Conservation (phyloP, 2,329 filamentous ascomycete species). For the Coleophoma eucalyptorum region DNA sequence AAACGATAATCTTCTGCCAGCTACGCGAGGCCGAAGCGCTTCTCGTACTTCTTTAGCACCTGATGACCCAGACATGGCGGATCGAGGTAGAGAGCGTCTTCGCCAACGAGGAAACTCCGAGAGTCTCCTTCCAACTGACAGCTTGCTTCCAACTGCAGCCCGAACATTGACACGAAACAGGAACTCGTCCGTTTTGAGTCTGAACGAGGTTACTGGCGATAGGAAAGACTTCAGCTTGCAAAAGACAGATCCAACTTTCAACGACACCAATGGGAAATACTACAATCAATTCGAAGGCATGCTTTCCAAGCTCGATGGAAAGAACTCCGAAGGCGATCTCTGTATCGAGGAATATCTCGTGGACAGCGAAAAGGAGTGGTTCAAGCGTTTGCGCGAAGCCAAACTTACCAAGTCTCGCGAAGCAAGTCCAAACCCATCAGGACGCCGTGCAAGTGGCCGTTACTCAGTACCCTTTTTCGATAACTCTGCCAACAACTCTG, state of each 20-base stretch:
- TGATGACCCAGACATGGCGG: not conserved
- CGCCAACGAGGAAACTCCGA: not conserved
- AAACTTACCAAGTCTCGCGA: constrained; percentile 42
- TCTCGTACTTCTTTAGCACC: not conserved
- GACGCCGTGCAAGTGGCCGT: not conserved
- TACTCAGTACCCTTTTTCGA: not conserved
- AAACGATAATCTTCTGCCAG: not conserved
- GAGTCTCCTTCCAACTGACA: not conserved
- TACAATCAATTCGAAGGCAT: constrained; percentile 52
- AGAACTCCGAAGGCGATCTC: constrained; percentile 51
- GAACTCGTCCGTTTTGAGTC: constrained; percentile 44
- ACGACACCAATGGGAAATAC: constrained; percentile 57
- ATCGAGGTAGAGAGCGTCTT: not conserved
- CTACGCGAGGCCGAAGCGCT: not conserved
- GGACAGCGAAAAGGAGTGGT: constrained; percentile 65
- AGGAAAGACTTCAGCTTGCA: constrained; percentile 60
- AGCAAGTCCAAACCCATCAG: not conserved
- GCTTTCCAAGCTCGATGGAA: constrained; percentile 37
- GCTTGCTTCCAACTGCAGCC: constrained; percentile 8
- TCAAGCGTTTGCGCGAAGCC: constrained; percentile 51
- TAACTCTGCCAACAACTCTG: not conserved
- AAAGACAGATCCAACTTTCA: constrained; percentile 64
- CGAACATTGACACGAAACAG: constrained; percentile 14
- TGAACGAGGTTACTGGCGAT: constrained; percentile 53
- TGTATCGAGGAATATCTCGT: constrained; percentile 63